Evolutionary conservation across 2,329 filamentous ascomycete species (phyloP), one percentile per base, ranked within the genome.

Genomic region (Colletotrichum graminicola): DNA sequence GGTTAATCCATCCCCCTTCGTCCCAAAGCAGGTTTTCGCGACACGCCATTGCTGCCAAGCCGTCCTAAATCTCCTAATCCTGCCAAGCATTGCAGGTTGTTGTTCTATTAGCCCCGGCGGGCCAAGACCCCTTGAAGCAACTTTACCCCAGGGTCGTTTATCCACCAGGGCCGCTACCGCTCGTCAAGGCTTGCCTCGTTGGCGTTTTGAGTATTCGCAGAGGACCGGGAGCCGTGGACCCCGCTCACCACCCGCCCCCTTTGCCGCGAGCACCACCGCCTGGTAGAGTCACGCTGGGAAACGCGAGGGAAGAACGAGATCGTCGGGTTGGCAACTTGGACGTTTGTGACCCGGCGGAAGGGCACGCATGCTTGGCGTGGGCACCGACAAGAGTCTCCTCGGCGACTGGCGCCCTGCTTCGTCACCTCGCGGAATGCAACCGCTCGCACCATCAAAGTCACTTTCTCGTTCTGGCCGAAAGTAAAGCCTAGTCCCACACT

Each of bases 11-110:
- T 45, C 1, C n/a, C 32, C 43, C 43, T 45, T 12, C 12, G 36
- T 36, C 45, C 36, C 41, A 14, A 39, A 54, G 67, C 45, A 71
- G 36, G 47, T 43, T 16, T 67, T 71, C 63, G 63, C 67, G 63
- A 71, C 39, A 34, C 49, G 57, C 63, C 57, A 43, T 56, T 55
- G 34, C 34, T 39, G 63, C 63, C 63, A 67, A 71, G 63, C 14
- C 62, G 49, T 26, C 14, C 66, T 43, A 51, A 62, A 51, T 71
- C 67, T 71, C 56, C 67, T 67, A 67, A 71, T 56, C 67, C 67
- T 67, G 43, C 63, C 67, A 41, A 21, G n/a, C 21, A 39, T 57
- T 43, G 43, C 26, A 11, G 29, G 39, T 29, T n/a, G n/a, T 39
- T 26, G 14, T 29, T 36, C 49, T n/a, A 39, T 21, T 32, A 21